Evolutionary conservation across 176 grass and related monocot genomes (phyloP).

Genomic region (Oryza punctata): DNA sequence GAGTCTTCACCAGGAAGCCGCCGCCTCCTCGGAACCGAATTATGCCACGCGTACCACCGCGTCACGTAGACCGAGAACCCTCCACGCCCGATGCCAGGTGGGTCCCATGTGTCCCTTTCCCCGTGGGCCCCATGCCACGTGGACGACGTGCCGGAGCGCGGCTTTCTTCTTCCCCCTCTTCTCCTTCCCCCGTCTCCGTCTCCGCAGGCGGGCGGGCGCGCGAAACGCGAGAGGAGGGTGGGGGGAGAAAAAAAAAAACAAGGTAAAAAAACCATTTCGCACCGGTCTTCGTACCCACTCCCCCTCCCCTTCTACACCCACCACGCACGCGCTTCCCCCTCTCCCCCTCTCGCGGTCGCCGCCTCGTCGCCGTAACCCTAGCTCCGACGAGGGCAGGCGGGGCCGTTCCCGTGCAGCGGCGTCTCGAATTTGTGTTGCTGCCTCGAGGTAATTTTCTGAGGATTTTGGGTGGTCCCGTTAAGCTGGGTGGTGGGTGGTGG

Average conservation of each 20-base stretch:
- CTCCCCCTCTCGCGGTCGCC: not conserved
- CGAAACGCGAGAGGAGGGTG: no score
- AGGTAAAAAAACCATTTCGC: no score
- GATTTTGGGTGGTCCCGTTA: not conserved
- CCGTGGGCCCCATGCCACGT: not conserved
- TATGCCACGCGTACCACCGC: slow-evolving; percentile 3
- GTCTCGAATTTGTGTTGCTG: no score
- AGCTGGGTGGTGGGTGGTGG: no score
- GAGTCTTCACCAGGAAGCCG: not conserved
- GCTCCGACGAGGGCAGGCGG: not conserved
- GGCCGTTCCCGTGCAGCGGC: no score
- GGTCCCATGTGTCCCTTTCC: no score
- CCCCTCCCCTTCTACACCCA: not conserved
- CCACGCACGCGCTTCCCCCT: not conserved
- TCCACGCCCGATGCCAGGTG: not conserved
- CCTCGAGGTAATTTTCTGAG: slow-evolving; percentile 31
- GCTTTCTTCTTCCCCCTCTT: no score
- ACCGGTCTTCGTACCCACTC: slow-evolving; percentile 26
- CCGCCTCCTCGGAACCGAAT: not conserved
- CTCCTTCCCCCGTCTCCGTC: no score
- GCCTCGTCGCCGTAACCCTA: slow-evolving; percentile 22
- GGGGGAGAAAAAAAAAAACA: not conserved
- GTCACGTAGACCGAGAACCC: not conserved
- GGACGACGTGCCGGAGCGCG: not conserved
- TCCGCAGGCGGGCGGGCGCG: no score